These are phyloP conservation scores for Cladosporium sp. DNA, from an alignment of 2,329 filamentous ascomycete species.

Conservation along the genomic window DNA sequence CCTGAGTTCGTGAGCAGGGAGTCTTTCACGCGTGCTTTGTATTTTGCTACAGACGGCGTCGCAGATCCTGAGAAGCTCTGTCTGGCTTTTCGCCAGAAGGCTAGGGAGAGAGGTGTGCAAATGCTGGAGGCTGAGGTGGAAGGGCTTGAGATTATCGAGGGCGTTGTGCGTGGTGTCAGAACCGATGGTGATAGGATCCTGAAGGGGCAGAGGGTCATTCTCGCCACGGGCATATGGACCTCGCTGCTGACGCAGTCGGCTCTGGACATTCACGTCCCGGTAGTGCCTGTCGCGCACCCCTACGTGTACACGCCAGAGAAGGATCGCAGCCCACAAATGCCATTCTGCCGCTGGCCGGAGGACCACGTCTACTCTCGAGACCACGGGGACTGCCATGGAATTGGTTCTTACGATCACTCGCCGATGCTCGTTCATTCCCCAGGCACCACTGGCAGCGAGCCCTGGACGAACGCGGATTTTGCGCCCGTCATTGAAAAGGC, in stretches of 20 bases:
- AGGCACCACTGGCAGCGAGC: slow-evolving; percentile 20
- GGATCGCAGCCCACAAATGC: slow-evolving; percentile 8
- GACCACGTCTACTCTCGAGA: slow-evolving; percentile 32
- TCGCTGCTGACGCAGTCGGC: background rate
- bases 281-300: slow-evolving; percentile 33
- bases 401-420: slow-evolving; percentile 31
- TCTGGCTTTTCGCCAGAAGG: background rate
- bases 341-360: slow-evolving; percentile 34
- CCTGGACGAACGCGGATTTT: background rate
- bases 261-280: slow-evolving; percentile 24
- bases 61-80: slow-evolving; percentile 11
- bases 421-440: slow-evolving; percentile 19
- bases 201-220: background rate
- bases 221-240: slow-evolving; percentile 28
- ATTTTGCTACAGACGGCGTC: slow-evolving; percentile 12
- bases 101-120: background rate
- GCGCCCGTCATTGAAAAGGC: background rate
- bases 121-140: background rate
- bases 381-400: slow-evolving; percentile 28
- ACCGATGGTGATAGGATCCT: background rate
- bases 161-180: background rate
- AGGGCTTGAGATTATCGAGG: background rate
- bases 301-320: slow-evolving; percentile 28
- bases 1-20: background rate
- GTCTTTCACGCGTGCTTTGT: background rate